Evolutionary conservation across 2,329 filamentous ascomycete genomes (phyloP).

Genomic region (Cladosporium oxysporum): DNA sequence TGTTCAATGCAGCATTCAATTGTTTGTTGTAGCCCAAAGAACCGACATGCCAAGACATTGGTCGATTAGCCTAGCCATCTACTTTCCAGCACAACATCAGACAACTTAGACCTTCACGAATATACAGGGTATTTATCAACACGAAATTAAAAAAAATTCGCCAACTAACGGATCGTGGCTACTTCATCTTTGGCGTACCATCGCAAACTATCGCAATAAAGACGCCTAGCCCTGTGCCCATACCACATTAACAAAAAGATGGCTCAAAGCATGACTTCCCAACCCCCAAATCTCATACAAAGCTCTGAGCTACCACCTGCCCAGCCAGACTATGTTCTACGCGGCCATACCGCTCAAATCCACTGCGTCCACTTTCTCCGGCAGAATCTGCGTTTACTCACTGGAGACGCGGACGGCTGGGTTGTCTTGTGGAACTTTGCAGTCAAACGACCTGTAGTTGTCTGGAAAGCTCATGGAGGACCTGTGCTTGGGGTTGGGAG

Average conservation of each 20-base stretch:
- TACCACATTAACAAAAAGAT: background rate
- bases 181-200: background rate
- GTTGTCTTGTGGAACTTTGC: slow-evolving; percentile 82
- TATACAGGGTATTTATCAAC: background rate
- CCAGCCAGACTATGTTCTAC: slow-evolving; percentile 70
- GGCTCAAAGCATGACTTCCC: slow-evolving; percentile 7
- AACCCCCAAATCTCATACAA: slow-evolving; percentile 6
- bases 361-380: slow-evolving; percentile 74
- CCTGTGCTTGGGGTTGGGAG: slow-evolving; percentile 73
- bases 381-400: slow-evolving; percentile 73
- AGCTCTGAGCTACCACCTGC: slow-evolving; percentile 44
- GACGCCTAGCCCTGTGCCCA: background rate
- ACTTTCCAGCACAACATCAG: background rate
- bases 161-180: background rate
- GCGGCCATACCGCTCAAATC: slow-evolving; percentile 80
- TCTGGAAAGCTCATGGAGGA: slow-evolving; percentile 82
- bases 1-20: background rate
- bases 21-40: background rate
- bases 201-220: background rate
- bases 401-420: slow-evolving; percentile 88
- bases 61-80: background rate
- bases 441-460: slow-evolving; percentile 75
- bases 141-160: background rate
- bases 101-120: background rate
- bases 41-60: background rate